Percentiles rank a stretch among this genome's conserved stretches.
phyloP scores from a whole-genome alignment of 371 early-diverging fungal genomes.

The Circinella umbellata region DNA sequence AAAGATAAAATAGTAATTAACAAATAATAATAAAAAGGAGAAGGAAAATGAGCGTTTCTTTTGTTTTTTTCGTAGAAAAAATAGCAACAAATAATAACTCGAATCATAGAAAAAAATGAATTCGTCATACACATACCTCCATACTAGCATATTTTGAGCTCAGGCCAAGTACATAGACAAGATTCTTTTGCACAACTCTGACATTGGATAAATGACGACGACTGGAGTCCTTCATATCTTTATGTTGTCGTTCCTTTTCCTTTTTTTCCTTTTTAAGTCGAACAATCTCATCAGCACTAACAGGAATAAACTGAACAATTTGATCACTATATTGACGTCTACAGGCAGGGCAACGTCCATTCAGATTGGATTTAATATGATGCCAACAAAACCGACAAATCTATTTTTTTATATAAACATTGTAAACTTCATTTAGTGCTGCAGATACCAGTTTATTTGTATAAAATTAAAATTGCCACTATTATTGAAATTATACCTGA shows the following conservation, averaged over 20 bases:
- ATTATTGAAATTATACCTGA: constrained; percentile 52
- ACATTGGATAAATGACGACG: constrained; percentile 84
- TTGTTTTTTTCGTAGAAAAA: neutral
- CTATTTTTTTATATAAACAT: constrained; percentile 34
- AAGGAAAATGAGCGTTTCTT: neutral
- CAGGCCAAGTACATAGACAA: constrained; percentile 92
- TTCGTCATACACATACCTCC: constrained; percentile 62
- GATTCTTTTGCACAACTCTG: constrained; percentile 91
- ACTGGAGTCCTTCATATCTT: constrained; percentile 81
- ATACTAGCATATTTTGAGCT: constrained; percentile 79
- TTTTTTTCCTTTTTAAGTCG: constrained; percentile 75
- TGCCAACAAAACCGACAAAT: constrained; percentile 92
- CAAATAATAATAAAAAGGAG: neutral
- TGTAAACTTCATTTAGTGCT: neutral
- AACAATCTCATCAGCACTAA: constrained; percentile 40
- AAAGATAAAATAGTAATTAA: too few species aligned
- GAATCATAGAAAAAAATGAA: neutral
- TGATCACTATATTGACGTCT: constrained; percentile 68
- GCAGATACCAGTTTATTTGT: too few species aligned
- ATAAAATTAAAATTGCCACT: too few species aligned
- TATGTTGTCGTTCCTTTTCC: constrained; percentile 82
- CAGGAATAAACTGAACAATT: constrained; percentile 41
- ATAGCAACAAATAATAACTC: neutral
- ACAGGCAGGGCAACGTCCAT: constrained; percentile 88
- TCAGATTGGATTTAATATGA: constrained; percentile 83